phyloP scores from a whole-genome alignment of 495 filamentous ascomycete genomes.

The Bacidia gigantensis region DNA sequence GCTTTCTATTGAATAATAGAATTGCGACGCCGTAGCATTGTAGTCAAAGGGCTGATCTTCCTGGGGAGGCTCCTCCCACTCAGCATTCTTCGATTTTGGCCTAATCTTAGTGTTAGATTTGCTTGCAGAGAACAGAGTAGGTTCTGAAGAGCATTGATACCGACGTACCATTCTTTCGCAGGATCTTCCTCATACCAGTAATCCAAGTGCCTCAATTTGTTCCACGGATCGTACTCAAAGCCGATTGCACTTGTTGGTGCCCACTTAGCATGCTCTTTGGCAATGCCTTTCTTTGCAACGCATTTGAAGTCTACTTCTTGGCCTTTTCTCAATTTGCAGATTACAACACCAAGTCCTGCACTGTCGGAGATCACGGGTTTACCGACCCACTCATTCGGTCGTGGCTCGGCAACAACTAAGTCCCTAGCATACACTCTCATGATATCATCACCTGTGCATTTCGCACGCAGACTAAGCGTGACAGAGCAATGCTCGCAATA shows the following conservation, averaged over 20 bases:
- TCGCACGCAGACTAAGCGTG: slow-evolving; percentile 64
- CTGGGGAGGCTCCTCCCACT: slow-evolving; percentile 68
- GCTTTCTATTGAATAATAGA: slow-evolving; percentile 88
- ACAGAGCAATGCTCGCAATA: slow-evolving; percentile 86
- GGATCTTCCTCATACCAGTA: slow-evolving; percentile 89
- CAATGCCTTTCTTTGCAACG: slow-evolving; percentile 94
- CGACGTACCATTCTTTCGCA: slow-evolving; percentile 71
- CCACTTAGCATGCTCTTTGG: slow-evolving; percentile 98
- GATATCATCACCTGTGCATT: slow-evolving; percentile 65
- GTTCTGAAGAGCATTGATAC: background rate
- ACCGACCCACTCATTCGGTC: slow-evolving; percentile 60
- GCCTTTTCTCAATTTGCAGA: slow-evolving; percentile 74
- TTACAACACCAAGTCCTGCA: slow-evolving; percentile 63
- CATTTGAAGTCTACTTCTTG: slow-evolving; percentile 83
- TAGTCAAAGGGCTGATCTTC: slow-evolving; percentile 83
- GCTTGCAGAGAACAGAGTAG: no score
- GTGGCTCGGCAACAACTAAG: slow-evolving; percentile 47
- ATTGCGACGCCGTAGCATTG: slow-evolving; percentile 67
- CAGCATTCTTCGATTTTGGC: slow-evolving; percentile 73
- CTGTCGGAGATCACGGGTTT: slow-evolving; percentile 76
- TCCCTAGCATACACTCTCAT: slow-evolving; percentile 89
- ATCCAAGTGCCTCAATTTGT: slow-evolving; percentile 77
- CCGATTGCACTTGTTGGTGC: slow-evolving; percentile 79
- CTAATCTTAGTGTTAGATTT: slow-evolving; percentile 28
- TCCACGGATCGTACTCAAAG: slow-evolving; percentile 96